Percentiles rank a stretch among this genome's conserved stretches.
These are phyloP conservation scores for Aspergillus fructus DNA, from an alignment of 2,329 filamentous ascomycete genomes.

Conservation along the genomic window DNA sequence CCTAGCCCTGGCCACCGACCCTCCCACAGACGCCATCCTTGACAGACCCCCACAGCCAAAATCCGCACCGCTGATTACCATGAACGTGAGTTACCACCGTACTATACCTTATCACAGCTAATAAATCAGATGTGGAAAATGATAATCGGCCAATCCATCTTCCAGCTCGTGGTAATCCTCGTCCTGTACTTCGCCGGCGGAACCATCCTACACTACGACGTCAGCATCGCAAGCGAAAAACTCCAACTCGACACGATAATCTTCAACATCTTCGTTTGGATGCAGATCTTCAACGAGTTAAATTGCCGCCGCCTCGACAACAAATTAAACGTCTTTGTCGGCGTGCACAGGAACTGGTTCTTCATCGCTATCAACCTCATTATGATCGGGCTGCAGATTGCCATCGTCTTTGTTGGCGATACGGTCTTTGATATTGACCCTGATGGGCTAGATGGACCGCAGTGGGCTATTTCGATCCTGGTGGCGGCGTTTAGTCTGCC, in stretches of 20 bases:
- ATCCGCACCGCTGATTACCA: slow-evolving; percentile 45
- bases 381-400: too few relatives aligned
- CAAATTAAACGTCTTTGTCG: too few relatives aligned
- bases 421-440: too few relatives aligned
- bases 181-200: slow-evolving; percentile 48
- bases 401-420: too few relatives aligned
- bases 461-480: too few relatives aligned
- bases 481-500: too few relatives aligned
- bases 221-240: neutral
- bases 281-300: slow-evolving; percentile 48
- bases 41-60: slow-evolving; percentile 52
- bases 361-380: too few relatives aligned
- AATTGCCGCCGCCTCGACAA: too few relatives aligned
- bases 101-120: too few relatives aligned
- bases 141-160: slow-evolving; percentile 46
- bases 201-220: slow-evolving; percentile 23
- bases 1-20: slow-evolving; percentile 62
- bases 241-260: slow-evolving; percentile 34
- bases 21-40: slow-evolving; percentile 58
- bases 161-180: slow-evolving; percentile 43
- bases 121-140: slow-evolving; percentile 43
- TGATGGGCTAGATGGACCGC: too few relatives aligned
- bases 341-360: too few relatives aligned
- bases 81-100: slow-evolving; percentile 23
- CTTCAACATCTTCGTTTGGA: slow-evolving; percentile 49